Conservation (phyloP, 331 rosid species). For the Prunus yedoensis region DNA sequence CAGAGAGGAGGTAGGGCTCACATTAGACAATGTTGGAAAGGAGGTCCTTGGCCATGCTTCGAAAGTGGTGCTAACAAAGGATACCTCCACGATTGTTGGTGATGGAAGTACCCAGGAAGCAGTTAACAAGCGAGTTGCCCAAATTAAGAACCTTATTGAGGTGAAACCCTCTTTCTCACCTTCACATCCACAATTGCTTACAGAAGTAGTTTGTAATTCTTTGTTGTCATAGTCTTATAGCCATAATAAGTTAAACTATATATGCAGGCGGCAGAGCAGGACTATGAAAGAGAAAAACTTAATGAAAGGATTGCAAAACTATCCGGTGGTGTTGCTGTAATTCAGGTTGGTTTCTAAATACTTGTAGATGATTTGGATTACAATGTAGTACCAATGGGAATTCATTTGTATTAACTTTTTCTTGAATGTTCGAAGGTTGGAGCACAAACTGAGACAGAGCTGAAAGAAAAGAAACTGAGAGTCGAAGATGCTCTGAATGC, state of each 20-base stretch:
- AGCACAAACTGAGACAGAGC: constrained; percentile 99
- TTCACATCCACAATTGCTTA: too few species aligned
- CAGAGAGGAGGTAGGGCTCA: constrained; percentile 95
- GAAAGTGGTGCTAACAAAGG: constrained; percentile 96
- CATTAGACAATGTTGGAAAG: constrained; percentile 86
- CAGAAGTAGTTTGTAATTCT: neutral
- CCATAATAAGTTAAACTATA: neutral
- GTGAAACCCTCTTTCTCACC: constrained; percentile 27
- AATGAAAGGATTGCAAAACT: constrained; percentile 91
- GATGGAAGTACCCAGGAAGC: constrained; percentile 97
- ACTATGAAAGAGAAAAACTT: constrained; percentile 86
- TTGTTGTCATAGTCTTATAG: neutral
- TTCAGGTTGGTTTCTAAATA: constrained; percentile 55
- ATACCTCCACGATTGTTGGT: constrained; percentile 84
- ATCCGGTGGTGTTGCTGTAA: constrained; percentile 98
- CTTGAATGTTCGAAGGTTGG: constrained; percentile 64
- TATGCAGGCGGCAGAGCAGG: constrained; percentile 87
- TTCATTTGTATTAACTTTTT: neutral
- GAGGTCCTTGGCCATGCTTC: constrained; percentile 93
- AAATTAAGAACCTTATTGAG: constrained; percentile 84
- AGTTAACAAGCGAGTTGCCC: constrained; percentile 89
- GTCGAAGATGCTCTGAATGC: constrained; percentile 99
- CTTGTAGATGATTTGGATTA: neutral
- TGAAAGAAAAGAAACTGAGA: constrained; percentile 93
- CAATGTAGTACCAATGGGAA: neutral